Conservation (phyloP, 805 yeast genomes). For the Maudiozyma saulgeensis region DNA sequence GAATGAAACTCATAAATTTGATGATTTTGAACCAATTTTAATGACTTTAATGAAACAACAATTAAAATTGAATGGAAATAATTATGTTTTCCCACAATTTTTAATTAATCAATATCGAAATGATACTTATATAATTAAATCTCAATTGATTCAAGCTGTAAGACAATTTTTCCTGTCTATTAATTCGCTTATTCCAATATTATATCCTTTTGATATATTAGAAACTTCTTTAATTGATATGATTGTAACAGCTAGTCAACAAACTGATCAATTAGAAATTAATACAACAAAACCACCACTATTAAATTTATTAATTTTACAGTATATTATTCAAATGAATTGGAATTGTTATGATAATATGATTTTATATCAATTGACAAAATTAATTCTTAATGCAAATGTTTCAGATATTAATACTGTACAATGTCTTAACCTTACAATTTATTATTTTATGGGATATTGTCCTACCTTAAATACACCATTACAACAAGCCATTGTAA, state of each 20-base stretch:
- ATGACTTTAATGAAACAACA: constrained; percentile 6
- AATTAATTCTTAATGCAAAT: constrained; percentile 12
- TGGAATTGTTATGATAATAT: constrained; percentile 24
- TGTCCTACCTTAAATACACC: not conserved
- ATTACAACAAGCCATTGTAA: not conserved
- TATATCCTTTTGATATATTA: constrained; percentile 17
- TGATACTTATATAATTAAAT: constrained; percentile 6
- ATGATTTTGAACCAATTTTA: constrained; percentile 2
- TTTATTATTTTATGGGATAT: constrained; percentile 22
- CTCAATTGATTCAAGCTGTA: constrained; percentile 6
- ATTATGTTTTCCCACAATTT: constrained; percentile 14
- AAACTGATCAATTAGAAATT: constrained; percentile 8
- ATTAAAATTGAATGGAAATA: constrained; percentile 14
- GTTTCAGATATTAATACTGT: constrained; percentile 8
- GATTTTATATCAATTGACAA: constrained; percentile 19
- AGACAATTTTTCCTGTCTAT: constrained; percentile 11
- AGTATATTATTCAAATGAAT: constrained; percentile 23
- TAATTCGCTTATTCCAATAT: constrained; percentile 18
- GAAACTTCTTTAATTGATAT: constrained; percentile 4
- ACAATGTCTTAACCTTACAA: constrained; percentile 18
- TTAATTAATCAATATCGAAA: constrained; percentile 12
- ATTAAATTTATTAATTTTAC: constrained; percentile 9
- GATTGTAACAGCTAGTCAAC: not conserved
- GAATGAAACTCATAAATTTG: not conserved
- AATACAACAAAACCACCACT: not conserved